Evolutionary conservation across 305 asterid genomes (phyloP).

Genomic region (Solanum hybrid): DNA sequence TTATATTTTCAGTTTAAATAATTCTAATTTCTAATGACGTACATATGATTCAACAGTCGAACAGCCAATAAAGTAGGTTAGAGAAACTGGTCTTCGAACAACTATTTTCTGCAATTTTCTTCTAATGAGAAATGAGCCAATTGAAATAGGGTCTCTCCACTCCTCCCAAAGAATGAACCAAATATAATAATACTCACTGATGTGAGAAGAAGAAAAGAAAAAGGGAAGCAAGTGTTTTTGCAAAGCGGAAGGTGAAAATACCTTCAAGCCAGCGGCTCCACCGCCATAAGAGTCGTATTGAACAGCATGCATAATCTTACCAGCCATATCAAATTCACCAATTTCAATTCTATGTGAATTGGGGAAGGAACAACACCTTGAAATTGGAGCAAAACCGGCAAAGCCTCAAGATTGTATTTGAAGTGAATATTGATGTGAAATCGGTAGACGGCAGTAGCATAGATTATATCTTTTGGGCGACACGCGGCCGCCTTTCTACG

Average conservation of each 20-base stretch:
- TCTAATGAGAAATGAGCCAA: background rate
- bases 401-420: background rate
- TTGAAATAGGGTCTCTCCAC: background rate
- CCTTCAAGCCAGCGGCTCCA: constrained; percentile 58
- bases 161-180: background rate
- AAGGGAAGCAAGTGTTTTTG: background rate
- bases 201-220: background rate
- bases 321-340: constrained; percentile 28
- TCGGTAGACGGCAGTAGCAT: background rate
- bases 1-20: background rate
- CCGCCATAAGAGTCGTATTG: constrained; percentile 47
- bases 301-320: constrained; percentile 50
- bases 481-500: background rate
- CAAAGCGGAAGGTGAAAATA: constrained; percentile 2
- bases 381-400: background rate
- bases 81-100: background rate
- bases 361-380: background rate
- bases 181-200: background rate
- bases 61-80: background rate
- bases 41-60: background rate
- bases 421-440: background rate
- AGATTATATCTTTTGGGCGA: background rate
- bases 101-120: background rate
- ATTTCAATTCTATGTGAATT: background rate
- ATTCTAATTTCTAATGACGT: background rate